Base-by-base conservation (phyloP, 768 basidiomycete species). In the Lactarius quietus region DNA sequence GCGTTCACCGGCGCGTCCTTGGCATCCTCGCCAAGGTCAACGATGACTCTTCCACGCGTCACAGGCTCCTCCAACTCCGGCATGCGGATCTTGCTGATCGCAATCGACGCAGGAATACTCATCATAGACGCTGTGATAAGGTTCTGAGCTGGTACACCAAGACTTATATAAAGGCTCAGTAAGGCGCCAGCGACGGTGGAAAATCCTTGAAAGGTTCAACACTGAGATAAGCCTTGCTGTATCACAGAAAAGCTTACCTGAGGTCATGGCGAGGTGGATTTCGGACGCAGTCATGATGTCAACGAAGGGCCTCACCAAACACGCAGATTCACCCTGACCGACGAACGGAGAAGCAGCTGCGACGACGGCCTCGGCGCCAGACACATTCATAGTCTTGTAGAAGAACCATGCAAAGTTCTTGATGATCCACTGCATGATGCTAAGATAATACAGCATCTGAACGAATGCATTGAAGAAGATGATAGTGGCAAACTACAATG, bases 391-490 rank as follows among this genome's bases (percentile, higher is more conserved):
- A 59, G 91, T 77, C 76, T 93, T 94, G 80, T 92, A 93, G 83
- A 96, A 95, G 78, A 95, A 83, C 92, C 91, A 93, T 3, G 93
- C 94, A 72, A 96, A 94, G 74, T 92, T 81, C 71, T 84, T 84
- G 76, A 96, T 86, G 71, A 96, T 76, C 93, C 94, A 96, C 79
- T 95, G 92, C 92, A 96, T 95, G 36, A 92, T 89, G 58, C 93
- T 91, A 60, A 92, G 77, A 76, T 94, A 90, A 79, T 93, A 95
- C 76, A 92, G 75, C 90, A 94, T 92, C 76, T 95, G 92, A 61
- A 95, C 85, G 69, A 92, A 89, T 29, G 94, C 93, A 70, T 96
- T 84, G 82, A 97, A 97, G 82, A 96, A 96, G 73, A 97, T 92
- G 75, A 96, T 90, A 26, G 88, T 83, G 12, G 83, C 72, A n/a